Evolutionary conservation across 2,329 filamentous ascomycete species (phyloP), one percentile per base, ranked within the genome.

Genomic region (Aspergillus sp.): DNA sequence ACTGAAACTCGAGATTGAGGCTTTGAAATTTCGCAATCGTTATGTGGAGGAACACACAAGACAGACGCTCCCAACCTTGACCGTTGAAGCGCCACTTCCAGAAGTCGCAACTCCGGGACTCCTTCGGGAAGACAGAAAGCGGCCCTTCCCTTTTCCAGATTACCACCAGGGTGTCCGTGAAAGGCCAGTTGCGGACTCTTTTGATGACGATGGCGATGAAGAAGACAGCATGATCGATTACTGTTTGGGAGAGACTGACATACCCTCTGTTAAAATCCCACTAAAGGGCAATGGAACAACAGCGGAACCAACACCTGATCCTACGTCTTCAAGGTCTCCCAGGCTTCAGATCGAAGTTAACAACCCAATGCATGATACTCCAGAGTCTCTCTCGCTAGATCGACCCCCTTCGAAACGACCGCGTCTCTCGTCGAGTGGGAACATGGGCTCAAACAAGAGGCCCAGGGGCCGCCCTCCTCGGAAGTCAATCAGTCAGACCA

Each of bases 1-100:
- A 48, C 47, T 75, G 45, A 74, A 69, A 54, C 51, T 75, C 55
- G 71, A 76, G 61, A 74, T 71, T 17, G 72, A 75, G 56, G 68
- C 72, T 0, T 51, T 76, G 55, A 75, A 74, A 39, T 34, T 74
- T 39, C 74, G 68, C 56, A 73, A 70, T 30, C 68, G 68, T 15
- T 70, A 68, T 49, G 62, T 70, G 61, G 72, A 74, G 39, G 71
- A 70, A 47, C 68, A 65, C 36, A 60, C 60, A 24, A 63, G 36
- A 30, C 61, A 63, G 18, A 53, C 53, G 3, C 53, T 52, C 3
- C 58, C 47, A 13, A 41, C 58, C n/a, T 49, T 51, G 3, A 54
- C 55, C 6, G 50, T 55, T 20, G 57, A 60, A n/a, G 53, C 49
- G 15, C 34, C 58, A 2, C 55, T 73, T 1, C 65, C 69, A 4